phyloP scores from a whole-genome alignment of 192 early-diverging fungal species.

The Cladochytrium replicatum region DNA sequence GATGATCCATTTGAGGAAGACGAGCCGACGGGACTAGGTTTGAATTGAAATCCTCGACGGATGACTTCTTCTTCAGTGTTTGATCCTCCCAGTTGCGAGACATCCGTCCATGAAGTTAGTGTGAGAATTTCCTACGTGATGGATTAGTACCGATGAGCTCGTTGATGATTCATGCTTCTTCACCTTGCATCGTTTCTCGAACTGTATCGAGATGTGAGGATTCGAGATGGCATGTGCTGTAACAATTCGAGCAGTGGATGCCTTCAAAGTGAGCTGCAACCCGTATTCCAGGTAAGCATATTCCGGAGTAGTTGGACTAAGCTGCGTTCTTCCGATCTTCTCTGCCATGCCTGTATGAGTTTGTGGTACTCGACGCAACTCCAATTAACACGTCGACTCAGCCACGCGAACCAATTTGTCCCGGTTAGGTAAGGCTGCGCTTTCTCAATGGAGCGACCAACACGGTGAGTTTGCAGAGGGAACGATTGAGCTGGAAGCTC shows the following conservation, averaged over 20 bases:
- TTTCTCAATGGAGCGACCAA: too few species aligned
- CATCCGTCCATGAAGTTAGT: conserved; percentile 34
- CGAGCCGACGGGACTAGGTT: too few species aligned
- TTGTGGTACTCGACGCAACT: too few species aligned
- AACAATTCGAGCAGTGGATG: conserved; percentile 47
- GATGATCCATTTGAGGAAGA: too few species aligned
- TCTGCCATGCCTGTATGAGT: too few species aligned
- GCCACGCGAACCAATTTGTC: too few species aligned
- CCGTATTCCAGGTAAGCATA: conserved; percentile 43
- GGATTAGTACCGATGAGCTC: too few species aligned
- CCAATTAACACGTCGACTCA: too few species aligned
- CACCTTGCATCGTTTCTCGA: conserved; percentile 43
- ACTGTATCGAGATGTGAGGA: conserved; percentile 37
- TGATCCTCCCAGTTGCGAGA: conserved; percentile 26
- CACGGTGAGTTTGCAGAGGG: too few species aligned
- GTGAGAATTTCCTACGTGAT: conserved; percentile 32
- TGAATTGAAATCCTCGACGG: conserved; percentile 41
- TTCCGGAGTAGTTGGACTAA: conserved; percentile 32
- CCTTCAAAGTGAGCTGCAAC: conserved; percentile 38
- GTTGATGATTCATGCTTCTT: too few species aligned
- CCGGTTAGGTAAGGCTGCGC: too few species aligned
- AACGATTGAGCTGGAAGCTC: too few species aligned
- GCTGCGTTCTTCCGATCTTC: conserved; percentile 21
- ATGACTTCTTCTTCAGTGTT: conserved; percentile 54
- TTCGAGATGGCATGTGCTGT: conserved; percentile 38